Evolutionary conservation across 1,284 basidiomycete genomes (phyloP), one percentile per base, ranked within the genome.

Genomic region (Schizopora paradoxa): DNA sequence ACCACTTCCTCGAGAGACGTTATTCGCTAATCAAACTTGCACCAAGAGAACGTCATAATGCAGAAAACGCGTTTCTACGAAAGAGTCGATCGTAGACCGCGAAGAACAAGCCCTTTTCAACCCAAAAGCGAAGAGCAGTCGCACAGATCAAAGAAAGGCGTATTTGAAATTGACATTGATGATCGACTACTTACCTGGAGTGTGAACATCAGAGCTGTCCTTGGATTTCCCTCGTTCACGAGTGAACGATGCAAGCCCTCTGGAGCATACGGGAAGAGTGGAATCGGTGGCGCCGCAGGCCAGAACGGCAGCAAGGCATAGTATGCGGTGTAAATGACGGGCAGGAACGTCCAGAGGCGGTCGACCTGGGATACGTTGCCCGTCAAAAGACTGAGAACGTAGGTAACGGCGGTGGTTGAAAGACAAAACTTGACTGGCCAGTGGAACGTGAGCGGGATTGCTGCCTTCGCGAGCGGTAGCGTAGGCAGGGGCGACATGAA

Each of bases 361-460:
- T 91, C 88, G 23, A 94, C 90, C 64, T 92, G 90, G 5, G 84
- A 88, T 38, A 90, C 86, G 57, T 94, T 94, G 25, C 78, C 74
- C 0, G 86, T 91, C 23, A 87, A 45, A 18, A 86, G 39, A 6
- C 82, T 84, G 4, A 75, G 58, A 6, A 84, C 53, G 56, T 76
- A 88, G 6, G 75, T 72, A 1, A 60, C 59, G 4, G 61, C 49
- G 0, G 77, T 77, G 0, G 65, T 62, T 31, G 69, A 70, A 0
- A 72, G 46, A 53, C 79, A 84, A 56, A 86, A 74, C 55, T 79
- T 74, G 37, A 75, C 64, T 14, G 84, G 83, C 78, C 80, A 86
- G 34, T 66, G 61, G 32, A 77, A 67, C 3, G 69, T 58, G 7
- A 66, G 64, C 2, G 63, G 57, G 7, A 67, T 44, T 25, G 38